A percentile compares a stretch with the other conserved stretches of the same genome.
Conservation (phyloP, 2,329 filamentous ascomycete genomes). For the Apiospora rasikravindrae region DNA sequence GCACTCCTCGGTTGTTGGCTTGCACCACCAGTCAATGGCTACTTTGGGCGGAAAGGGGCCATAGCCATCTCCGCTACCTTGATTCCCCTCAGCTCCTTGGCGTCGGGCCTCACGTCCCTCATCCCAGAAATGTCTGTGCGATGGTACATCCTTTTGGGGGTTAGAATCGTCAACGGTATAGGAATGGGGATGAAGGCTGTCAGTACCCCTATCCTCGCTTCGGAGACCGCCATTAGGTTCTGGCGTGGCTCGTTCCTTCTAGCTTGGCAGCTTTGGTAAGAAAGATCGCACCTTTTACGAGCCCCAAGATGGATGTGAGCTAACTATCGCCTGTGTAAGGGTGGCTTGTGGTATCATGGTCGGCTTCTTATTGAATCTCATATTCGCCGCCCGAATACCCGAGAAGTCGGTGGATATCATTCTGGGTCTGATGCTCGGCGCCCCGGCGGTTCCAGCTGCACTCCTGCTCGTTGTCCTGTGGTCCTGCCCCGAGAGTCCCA, state of each 20-base stretch:
- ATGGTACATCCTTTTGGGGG: slow-evolving; percentile 12
- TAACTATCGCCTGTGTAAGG: slow-evolving; percentile 23
- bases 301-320: background rate
- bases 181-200: slow-evolving; percentile 57
- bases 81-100: slow-evolving; percentile 46
- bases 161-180: slow-evolving; percentile 26
- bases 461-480: slow-evolving; percentile 36
- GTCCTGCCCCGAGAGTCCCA: slow-evolving; percentile 43
- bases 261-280: slow-evolving; percentile 51
- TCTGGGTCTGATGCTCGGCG: slow-evolving; percentile 38
- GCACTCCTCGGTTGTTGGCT: slow-evolving; percentile 46
- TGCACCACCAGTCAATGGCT: slow-evolving; percentile 47
- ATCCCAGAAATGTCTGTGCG: background rate
- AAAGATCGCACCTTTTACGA: fast-evolving
- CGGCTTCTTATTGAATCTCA: slow-evolving; percentile 38
- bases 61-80: slow-evolving; percentile 46
- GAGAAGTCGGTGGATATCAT: slow-evolving; percentile 27
- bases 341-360: slow-evolving; percentile 45
- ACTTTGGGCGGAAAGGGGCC: slow-evolving; percentile 46
- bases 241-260: slow-evolving; percentile 54
- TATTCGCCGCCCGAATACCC: slow-evolving; percentile 27
- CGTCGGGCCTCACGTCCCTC: slow-evolving; percentile 4
- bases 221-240: slow-evolving; percentile 52
- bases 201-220: slow-evolving; percentile 52
- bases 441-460: slow-evolving; percentile 37